phyloP scores from a whole-genome alignment of 192 early-diverging fungal genomes.

The Gigaspora rosea region DNA sequence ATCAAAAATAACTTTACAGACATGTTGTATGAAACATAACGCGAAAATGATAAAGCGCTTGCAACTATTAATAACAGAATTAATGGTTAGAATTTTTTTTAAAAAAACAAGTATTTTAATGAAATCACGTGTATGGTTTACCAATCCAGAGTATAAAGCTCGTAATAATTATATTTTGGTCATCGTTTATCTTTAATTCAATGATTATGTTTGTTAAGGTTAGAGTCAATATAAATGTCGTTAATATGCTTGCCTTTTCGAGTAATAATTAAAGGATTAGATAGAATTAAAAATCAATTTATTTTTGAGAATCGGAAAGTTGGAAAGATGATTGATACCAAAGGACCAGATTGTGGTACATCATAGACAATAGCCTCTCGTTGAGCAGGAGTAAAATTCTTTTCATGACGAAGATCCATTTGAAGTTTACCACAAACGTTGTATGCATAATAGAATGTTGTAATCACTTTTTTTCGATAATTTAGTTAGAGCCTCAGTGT shows the following conservation, averaged over 20 bases:
- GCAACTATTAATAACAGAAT: background rate
- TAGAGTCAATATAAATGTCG: slow-evolving; percentile 2
- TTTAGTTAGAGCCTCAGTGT: background rate
- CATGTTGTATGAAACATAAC: slow-evolving; percentile 13
- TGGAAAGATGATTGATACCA: background rate
- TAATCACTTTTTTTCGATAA: slow-evolving; percentile 4
- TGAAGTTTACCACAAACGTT: slow-evolving; percentile 21
- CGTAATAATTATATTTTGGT: background rate
- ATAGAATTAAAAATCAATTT: background rate
- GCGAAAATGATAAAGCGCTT: background rate
- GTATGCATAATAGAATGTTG: slow-evolving; percentile 16
- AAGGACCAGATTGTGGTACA: slow-evolving; percentile 2
- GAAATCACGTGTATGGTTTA: background rate
- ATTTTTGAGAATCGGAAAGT: too few species aligned
- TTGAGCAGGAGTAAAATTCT: background rate
- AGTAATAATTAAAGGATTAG: background rate
- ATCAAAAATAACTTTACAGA: background rate
- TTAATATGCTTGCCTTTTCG: slow-evolving; percentile 3
- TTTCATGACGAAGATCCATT: background rate
- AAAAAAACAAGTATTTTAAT: background rate
- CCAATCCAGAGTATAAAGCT: slow-evolving; percentile 10
- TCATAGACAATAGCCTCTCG: slow-evolving; percentile 7
- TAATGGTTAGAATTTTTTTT: background rate
- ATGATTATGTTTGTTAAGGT: background rate
- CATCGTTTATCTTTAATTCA: slow-evolving; percentile 12